Evolutionary conservation across 805 yeast species (phyloP), one percentile per base, ranked within the genome.

Genomic region (Candida andamanensis): DNA sequence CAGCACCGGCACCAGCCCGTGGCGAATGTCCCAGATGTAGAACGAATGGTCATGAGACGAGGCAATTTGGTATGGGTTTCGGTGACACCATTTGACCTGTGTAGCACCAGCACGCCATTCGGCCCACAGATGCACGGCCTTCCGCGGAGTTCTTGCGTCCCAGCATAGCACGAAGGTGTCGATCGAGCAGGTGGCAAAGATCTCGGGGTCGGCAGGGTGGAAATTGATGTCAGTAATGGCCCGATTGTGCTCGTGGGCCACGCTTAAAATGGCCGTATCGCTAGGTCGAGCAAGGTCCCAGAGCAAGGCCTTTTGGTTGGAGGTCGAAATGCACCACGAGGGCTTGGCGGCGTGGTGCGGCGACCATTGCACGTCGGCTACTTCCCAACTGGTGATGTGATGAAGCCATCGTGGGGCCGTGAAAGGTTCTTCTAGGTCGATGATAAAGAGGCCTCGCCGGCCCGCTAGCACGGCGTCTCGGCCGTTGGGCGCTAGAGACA

Each of bases 311-410:
- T 90, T 90, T 52, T 90, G 98, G 55, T 90, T 92, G 2, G 95
- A 82, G 0, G 97, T 86, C 0, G 95, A 85, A 1, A 90, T 81
- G 26, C 92, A 85, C 95, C 97, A 89, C 5, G 81, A 69, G 1
- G 95, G 90, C 43, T 84, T 85, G 2, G 79, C 70, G 5, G 72
- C 67, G 36, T 58, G 60, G 52, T 92, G 97, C 0, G 97, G 96
- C 2, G 94, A 85, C 97, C 98, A 92, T 56, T 92, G 97, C 2
- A 90, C 97, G 54, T 90, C 97, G 0, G 98, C 96, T 3, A 92
- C 98, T 55, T 92, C 97, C 97, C 97, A 92, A 0, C 95, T 78
- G 0, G 97, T 90, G 21, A 78, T 69, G 50, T 92, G 96, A 34
- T 80, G 94, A 11, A 92, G 71, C 89, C 94, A 86, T 37, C 98